Conservation (phyloP, 164 flowering plant species). For the Piper betle region DNA sequence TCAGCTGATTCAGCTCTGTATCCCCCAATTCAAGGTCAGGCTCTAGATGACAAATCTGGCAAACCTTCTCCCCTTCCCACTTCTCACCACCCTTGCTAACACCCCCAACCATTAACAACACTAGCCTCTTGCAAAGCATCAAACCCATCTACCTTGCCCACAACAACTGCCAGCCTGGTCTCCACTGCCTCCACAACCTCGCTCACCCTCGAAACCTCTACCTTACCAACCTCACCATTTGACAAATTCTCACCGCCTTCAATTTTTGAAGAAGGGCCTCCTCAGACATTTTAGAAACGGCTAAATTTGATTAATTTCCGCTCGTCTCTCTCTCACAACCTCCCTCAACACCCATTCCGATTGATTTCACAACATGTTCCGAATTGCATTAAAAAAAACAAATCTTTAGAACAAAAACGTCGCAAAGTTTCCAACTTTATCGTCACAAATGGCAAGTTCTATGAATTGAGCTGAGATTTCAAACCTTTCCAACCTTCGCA, state of each 20-base stretch:
- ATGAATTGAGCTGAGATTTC: no score
- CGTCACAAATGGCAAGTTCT: no score
- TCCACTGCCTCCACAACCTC: conserved; percentile 4
- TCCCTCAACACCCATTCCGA: no score
- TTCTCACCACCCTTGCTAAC: conserved; percentile 16
- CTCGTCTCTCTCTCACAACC: no score
- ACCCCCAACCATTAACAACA: conserved; percentile 21
- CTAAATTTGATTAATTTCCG: no score
- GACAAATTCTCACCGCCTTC: conserved; percentile 4
- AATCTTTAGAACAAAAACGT: no score
- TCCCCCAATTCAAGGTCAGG: conserved; percentile 27
- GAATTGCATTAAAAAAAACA: no score
- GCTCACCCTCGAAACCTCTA: not conserved
- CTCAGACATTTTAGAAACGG: no score
- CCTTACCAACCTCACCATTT: not conserved
- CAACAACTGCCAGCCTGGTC: conserved; percentile 13
- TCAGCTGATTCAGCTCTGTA: conserved; percentile 19
- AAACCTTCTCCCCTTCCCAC: conserved; percentile 33
- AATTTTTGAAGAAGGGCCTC: no score
- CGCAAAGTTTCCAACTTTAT: no score
- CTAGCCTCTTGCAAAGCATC: conserved; percentile 2
- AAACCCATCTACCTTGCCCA: not conserved
- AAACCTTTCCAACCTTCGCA: no score
- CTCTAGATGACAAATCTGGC: conserved; percentile 78
- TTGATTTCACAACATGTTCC: no score